Evolutionary conservation across 495 filamentous ascomycete species (phyloP).

Genomic region (Oleoguttula mirabilis): DNA sequence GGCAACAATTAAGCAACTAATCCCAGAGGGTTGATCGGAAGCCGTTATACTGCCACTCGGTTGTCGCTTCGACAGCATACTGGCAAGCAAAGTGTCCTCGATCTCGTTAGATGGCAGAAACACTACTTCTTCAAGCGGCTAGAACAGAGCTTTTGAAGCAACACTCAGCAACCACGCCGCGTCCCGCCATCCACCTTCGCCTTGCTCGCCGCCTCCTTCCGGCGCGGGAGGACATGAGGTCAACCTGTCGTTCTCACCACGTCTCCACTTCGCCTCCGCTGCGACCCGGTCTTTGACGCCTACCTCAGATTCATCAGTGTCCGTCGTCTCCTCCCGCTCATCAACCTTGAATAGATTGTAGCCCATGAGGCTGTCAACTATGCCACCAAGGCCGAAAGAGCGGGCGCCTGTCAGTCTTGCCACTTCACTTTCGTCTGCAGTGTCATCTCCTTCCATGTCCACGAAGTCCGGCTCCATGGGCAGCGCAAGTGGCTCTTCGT

Average conservation of each 20-base stretch:
- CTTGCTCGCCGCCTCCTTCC: constrained; percentile 12
- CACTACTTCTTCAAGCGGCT: too few species aligned
- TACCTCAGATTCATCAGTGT: constrained; percentile 35
- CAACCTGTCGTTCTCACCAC: constrained; percentile 23
- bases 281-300: constrained; percentile 26
- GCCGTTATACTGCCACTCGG: too few species aligned
- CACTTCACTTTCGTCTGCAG: constrained; percentile 30
- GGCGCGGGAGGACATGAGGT: constrained; percentile 8
- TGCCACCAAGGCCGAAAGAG: constrained; percentile 58
- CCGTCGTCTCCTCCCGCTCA: constrained; percentile 47
- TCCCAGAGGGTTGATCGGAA: too few species aligned
- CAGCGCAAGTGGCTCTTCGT: not conserved
- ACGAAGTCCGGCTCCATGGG: constrained; percentile 48
- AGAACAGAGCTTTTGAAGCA: constrained; percentile 47
- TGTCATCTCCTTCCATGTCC: constrained; percentile 32
- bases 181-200: constrained; percentile 63
- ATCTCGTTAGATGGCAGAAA: too few species aligned
- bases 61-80: too few species aligned
- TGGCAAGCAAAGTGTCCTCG: too few species aligned
- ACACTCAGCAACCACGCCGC: constrained; percentile 74
- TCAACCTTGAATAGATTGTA: constrained; percentile 70
- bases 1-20: too few species aligned
- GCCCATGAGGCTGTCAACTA: constrained; percentile 61
- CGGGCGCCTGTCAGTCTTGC: constrained; percentile 43
- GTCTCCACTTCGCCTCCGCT: constrained; percentile 29